Conservation (phyloP, 495 filamentous ascomycete species). For the Letharia columbiana region DNA sequence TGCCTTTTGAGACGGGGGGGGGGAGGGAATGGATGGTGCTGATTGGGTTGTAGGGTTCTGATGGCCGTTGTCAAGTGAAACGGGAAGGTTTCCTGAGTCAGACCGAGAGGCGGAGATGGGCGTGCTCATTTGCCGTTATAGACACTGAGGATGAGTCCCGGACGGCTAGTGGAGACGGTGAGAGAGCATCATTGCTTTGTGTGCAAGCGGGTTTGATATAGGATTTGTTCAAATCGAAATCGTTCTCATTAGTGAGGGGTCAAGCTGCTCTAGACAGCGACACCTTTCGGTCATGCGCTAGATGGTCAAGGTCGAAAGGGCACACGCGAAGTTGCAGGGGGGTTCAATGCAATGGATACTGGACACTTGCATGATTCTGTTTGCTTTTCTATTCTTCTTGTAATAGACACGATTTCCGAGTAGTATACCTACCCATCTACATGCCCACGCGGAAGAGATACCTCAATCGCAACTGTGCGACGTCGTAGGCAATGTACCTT, state of each 20-base stretch:
- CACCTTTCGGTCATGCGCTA: background rate
- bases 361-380: background rate
- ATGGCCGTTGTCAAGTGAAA: constrained; percentile 28
- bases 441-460: constrained; percentile 61
- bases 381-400: background rate
- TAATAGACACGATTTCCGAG: background rate
- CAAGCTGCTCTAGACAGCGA: background rate
- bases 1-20: background rate
- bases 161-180: too few relatives aligned
- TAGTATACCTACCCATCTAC: constrained; percentile 5
- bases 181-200: too few relatives aligned
- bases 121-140: too few relatives aligned
- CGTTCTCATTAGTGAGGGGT: background rate
- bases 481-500: constrained; percentile 57
- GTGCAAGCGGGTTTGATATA: background rate
- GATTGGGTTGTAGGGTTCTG: constrained; percentile 26
- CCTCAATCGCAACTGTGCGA: constrained; percentile 65
- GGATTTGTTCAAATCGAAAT: too few relatives aligned
- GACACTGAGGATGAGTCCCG: too few relatives aligned
- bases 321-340: background rate
- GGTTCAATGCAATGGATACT: background rate
- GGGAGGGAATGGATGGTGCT: background rate
- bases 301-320: background rate
- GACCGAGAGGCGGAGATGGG: too few relatives aligned
- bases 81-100: too few relatives aligned